Evolutionary conservation across 495 filamentous ascomycete species (phyloP), one percentile per base, ranked within the genome.

Genomic region (Neurospora hispaniola): DNA sequence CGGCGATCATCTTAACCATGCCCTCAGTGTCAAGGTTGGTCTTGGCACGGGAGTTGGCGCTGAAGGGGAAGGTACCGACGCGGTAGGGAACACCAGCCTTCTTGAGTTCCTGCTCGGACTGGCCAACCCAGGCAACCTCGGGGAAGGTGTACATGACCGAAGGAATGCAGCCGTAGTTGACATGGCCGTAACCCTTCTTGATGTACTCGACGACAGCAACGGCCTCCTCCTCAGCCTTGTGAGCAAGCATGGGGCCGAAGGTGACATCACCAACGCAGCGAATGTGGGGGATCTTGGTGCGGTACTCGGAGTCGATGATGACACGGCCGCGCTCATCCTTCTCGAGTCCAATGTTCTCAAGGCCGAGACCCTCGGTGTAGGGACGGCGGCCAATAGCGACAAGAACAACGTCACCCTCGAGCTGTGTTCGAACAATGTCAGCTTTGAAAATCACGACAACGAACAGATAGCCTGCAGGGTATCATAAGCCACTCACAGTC

Each of bases 131-230:
- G 43, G 96, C 95, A 74, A 98, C 96, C 82, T 99, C 96, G 71
- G 96, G 96, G 86, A 97, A 91, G 20, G 96, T 98, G 88, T 99
- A 99, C 96, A 99, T 99, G 84, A 99, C 96, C 66, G 92, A 93
- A 74, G 96, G 96, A 81, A 99, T 99, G 84, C 91, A 93, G 80
- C 90, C 92, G 87, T 99, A 99, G 90, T 99, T 99, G 81, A 99
- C 96, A 83, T 99, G 96, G 43, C 96, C 96, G 84, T 95, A 91
- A 74, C 93, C 93, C 86, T 97, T 98, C 84, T 91, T 94, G 84
- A 99, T 94, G 88, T 93, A 98, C 83, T 99, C 96, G 54, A 98
- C 87, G 48, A 89, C 94, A 14, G 96, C 96, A 69, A 98, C 94
- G 71, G 86, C 96, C 86, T 99, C 96, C 86, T 99, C 96, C 85